Evolutionary conservation across 805 yeast species (phyloP), one percentile per base, ranked within the genome.

Genomic region (Nakazawaea anatomiae): DNA sequence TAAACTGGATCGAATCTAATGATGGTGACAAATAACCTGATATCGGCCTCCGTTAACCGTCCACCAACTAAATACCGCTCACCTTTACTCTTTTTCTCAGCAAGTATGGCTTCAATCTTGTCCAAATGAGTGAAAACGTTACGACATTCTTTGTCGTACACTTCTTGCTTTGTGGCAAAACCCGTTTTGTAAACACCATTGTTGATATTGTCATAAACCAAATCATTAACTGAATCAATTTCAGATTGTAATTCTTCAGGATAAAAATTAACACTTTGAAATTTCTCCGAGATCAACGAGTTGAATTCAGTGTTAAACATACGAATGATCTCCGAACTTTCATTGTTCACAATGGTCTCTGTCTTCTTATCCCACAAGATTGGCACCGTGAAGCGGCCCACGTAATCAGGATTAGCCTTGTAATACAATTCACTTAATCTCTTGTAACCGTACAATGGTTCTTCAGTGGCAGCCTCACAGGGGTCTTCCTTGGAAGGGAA

Each of bases 171-270:
- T 9, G 89, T 82, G 4, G 97, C 89, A 67, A 91, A 92, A 0
- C 98, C 98, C 2, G 94, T 58, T 70, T 89, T 92, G 75, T 92
- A 92, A 40, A 91, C 97, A 39, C 96, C 97, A 62, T 87, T 89
- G 75, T 91, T 90, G 66, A 92, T 86, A 60, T 77, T 79, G 61
- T 86, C 87, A 66, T 91, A 91, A 39, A 88, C 79, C 91, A 95
- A 85, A 14, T 72, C 76, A 62, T 94, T 90, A 57, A 89, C 62
- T 50, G 79, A 89, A 61, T 91, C 96, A 60, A 91, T 88, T 55
- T 82, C 66, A 0, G 64, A 49, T 55, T 74, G 73, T 56, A 83
- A 67, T 1, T 66, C 63, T 5, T 66, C 63, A 29, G 97, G 97
- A 55, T 83, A 83, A 54, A 84, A 71, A 64, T 87, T 80, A 27